These are phyloP conservation scores for Lactarius evosmus DNA, from an alignment of 768 basidiomycete genomes.

Conservation along the genomic window DNA sequence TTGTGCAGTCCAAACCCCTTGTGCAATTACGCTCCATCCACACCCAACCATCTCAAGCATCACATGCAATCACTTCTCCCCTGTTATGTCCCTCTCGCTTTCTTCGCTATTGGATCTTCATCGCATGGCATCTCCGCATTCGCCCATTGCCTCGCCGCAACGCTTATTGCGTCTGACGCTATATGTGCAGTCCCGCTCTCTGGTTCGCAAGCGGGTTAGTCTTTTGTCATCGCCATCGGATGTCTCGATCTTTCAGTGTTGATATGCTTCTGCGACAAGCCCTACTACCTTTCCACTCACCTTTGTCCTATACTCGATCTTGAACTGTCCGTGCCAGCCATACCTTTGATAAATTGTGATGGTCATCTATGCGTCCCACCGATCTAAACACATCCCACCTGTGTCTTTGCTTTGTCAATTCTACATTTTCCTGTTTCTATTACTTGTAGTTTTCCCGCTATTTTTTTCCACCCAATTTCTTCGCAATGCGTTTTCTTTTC, in stretches of 20 bases:
- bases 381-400: constrained; percentile 19
- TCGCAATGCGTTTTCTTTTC: constrained; percentile 19
- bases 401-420: constrained; percentile 23
- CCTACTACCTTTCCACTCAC: background rate
- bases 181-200: constrained; percentile 1
- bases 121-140: constrained; percentile 18
- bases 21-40: constrained; percentile 22
- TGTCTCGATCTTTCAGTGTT: constrained; percentile 11
- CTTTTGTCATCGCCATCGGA: constrained; percentile 13
- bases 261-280: constrained; percentile 22
- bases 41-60: constrained; percentile 20
- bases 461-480: constrained; percentile 12
- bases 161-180: constrained; percentile 7
- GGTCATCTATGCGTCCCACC: constrained; percentile 22
- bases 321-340: constrained; percentile 5
- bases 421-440: constrained; percentile 26
- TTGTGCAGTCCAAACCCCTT: constrained; percentile 22
- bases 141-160: background rate
- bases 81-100: constrained; percentile 22
- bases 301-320: background rate
- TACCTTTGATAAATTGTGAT: constrained; percentile 15
- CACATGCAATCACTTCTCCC: constrained; percentile 19
- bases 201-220: constrained; percentile 3
- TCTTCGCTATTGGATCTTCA: constrained; percentile 27
- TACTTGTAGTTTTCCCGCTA: constrained; percentile 27